A percentile compares a stretch with the other conserved stretches of the same genome.
These are phyloP conservation scores for Calonectria honghensis DNA, from an alignment of 2,329 filamentous ascomycete species.

Conservation along the genomic window DNA sequence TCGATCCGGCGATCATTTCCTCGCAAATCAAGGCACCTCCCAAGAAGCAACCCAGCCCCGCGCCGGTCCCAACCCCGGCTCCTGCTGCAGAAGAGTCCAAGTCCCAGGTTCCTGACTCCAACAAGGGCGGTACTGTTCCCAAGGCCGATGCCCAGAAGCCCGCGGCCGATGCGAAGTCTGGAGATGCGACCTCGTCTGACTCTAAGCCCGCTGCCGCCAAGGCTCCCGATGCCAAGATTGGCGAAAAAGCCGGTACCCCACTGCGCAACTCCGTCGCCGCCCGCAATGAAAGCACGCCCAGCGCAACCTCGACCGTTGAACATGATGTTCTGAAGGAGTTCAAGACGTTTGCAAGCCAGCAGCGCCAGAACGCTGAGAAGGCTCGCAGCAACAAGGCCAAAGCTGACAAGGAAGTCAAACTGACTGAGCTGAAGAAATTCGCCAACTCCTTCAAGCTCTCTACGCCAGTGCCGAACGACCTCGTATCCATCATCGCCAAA, in stretches of 20 bases:
- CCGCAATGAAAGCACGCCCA: constrained; percentile 67
- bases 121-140: constrained; percentile 56
- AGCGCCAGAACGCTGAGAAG: constrained; percentile 74
- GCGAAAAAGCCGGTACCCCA: constrained; percentile 50
- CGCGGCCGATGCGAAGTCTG: constrained; percentile 55
- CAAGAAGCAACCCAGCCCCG: constrained; percentile 59
- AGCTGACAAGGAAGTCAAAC: constrained; percentile 90
- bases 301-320: constrained; percentile 77
- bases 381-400: constrained; percentile 74
- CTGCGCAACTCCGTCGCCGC: constrained; percentile 61
- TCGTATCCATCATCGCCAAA: constrained; percentile 96
- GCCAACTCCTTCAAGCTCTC: constrained; percentile 94
- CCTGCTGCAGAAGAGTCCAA: constrained; percentile 52
- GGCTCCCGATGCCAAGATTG: constrained; percentile 55
- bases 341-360: constrained; percentile 77
- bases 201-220: constrained; percentile 59
- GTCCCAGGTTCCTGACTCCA: constrained; percentile 49
- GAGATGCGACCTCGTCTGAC: constrained; percentile 48
- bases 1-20: constrained; percentile 93
- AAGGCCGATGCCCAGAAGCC: constrained; percentile 55
- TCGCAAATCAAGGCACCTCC: constrained; percentile 79
- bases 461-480: constrained; percentile 91
- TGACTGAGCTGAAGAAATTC: constrained; percentile 97
- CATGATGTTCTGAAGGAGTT: constrained; percentile 78
- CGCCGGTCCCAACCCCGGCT: constrained; percentile 28